Conservation (phyloP, 768 basidiomycete species). For the Mycena capillaripes region DNA sequence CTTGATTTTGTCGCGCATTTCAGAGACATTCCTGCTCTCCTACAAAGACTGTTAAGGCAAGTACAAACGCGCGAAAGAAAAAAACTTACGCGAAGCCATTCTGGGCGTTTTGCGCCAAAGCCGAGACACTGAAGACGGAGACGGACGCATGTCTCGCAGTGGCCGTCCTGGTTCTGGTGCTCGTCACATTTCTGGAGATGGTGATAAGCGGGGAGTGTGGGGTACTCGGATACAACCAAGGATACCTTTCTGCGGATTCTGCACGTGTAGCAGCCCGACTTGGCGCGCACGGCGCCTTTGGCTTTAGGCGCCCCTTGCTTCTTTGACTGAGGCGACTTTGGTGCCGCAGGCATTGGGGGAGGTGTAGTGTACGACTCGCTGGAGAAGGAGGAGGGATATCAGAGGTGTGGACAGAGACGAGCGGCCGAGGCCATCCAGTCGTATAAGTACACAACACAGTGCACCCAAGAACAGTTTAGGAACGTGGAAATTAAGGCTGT, state of each 20-base stretch:
- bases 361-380: conserved; percentile 31
- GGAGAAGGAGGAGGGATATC: conserved; percentile 31
- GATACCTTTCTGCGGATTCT: conserved; percentile 86
- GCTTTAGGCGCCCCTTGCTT: conserved; percentile 73
- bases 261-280: conserved; percentile 92
- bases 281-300: conserved; percentile 87
- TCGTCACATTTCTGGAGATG: conserved; percentile 86
- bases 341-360: conserved; percentile 53
- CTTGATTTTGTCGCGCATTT: conserved; percentile 85
- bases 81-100: conserved; percentile 82
- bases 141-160: conserved; percentile 83
- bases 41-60: conserved; percentile 43
- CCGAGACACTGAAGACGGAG: conserved; percentile 89
- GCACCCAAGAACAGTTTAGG: conserved; percentile 17
- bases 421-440: conserved; percentile 21
- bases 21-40: conserved; percentile 79
- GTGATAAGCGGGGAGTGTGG: conserved; percentile 34
- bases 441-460: conserved; percentile 35
- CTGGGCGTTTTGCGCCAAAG: conserved; percentile 88
- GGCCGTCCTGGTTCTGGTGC: conserved; percentile 68
- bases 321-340: conserved; percentile 59
- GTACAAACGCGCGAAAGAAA: conserved; percentile 17
- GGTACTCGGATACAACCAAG: conserved; percentile 20
- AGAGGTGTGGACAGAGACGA: conserved; percentile 21
- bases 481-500: conserved; percentile 8